Base-by-base conservation (phyloP, 2,329 filamentous ascomycete genomes). In the Helminthosporium solani region DNA sequence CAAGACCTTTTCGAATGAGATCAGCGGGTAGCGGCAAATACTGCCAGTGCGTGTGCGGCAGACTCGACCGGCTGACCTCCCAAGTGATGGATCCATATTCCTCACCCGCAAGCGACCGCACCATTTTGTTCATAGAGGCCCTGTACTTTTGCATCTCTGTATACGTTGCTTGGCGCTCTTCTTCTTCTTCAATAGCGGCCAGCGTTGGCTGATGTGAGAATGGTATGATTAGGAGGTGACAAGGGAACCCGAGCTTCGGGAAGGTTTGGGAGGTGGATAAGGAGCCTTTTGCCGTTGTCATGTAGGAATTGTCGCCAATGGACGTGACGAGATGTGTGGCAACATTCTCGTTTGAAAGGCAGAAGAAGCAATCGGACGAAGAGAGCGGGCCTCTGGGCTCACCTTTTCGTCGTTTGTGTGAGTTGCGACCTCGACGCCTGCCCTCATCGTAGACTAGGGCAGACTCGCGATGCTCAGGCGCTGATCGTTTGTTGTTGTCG, bases 1-100 rank as follows among this genome's bases (percentile, higher is more conserved):
- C 88, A 1, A 95, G 76, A 0, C 88, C 87, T 37, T 83, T 83
- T 16, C 73, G 74, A 40, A 96, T 80, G 35, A 89, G 74, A 8
- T 86, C 78, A 0, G 80, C 75, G 0, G 87, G 81, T 0, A 95
- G 76, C 1, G 94, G 90, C 23, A 97, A 74, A 57, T 95, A 87
- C 70, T 99, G 95, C 94, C 91, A 96, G 64, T 97, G 92, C 1
- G 86, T 79, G 66, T 99, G 94, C 45, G 97, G 84, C 44, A 94
- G 90, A 41, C 81, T 81, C 3, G 78, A 78, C 40, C 90, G 85
- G 64, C 85, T 92, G 60, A 99, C 91, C 72, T 97, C 94, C 84
- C 90, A 99, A 0, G 90, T 94, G 1, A 97, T 87, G 2, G 85
- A 82, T 14, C 92, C 94, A 1, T 96, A 82, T 53, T 80, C 79